Conservation (phyloP, 2,329 filamentous ascomycete genomes). For the Cladosporium halotolerans region DNA sequence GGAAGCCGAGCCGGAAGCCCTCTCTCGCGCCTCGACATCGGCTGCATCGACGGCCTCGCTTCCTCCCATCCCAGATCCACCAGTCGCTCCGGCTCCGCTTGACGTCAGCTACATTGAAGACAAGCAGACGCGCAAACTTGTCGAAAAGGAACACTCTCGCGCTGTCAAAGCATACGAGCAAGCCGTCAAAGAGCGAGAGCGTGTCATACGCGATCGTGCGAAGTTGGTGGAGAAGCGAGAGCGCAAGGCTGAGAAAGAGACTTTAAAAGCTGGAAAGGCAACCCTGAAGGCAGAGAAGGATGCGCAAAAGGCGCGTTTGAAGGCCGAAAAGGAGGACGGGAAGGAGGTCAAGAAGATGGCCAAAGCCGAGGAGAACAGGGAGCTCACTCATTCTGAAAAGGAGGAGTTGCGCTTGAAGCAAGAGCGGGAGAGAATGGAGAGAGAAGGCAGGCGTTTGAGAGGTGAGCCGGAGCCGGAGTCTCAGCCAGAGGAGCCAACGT, state of each 20-base stretch:
- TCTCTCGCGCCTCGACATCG: not conserved
- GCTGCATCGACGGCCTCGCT: conserved; percentile 20
- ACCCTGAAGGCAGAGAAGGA: conserved; percentile 24
- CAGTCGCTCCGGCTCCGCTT: conserved; percentile 45
- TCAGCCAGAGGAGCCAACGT: not conserved
- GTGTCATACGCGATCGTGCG: conserved; percentile 56
- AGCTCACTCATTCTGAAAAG: conserved; percentile 24
- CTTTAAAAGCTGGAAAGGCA: conserved; percentile 27
- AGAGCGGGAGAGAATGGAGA: conserved; percentile 28
- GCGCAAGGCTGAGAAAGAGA: conserved; percentile 30
- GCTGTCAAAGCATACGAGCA: conserved; percentile 59
- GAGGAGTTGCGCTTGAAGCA: conserved; percentile 25
- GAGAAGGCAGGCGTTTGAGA: conserved; percentile 24
- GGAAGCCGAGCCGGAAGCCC: not conserved
- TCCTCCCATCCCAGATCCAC: conserved; percentile 47
- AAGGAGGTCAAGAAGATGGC: conserved; percentile 28
- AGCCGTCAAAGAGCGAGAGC: conserved; percentile 60
- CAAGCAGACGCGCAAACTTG: conserved; percentile 60
- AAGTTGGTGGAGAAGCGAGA: conserved; percentile 49
- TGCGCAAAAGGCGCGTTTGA: conserved; percentile 17
- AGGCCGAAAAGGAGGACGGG: conserved; percentile 32
- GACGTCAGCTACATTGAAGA: conserved; percentile 56
- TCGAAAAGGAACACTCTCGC: conserved; percentile 61
- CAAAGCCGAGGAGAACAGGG: conserved; percentile 23
- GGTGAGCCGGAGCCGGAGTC: conserved; percentile 21